Conservation (phyloP, 1,139 yeast genomes). For the Kodamaea arcana region DNA sequence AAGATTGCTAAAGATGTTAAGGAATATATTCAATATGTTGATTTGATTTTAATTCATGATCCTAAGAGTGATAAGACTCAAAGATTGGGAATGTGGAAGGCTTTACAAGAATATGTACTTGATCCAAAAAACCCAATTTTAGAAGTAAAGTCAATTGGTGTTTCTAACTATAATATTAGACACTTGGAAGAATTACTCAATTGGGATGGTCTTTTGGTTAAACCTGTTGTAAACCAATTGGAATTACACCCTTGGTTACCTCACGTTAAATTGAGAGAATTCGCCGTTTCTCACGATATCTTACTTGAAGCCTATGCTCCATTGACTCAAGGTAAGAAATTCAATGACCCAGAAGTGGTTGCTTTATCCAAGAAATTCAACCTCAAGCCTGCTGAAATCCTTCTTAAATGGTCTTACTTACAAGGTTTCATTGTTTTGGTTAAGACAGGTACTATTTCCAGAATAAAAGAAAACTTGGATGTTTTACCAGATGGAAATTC, state of each 20-base stretch:
- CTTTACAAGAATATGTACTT: constrained; percentile 33
- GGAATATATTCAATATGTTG: constrained; percentile 25
- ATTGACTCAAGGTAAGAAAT: constrained; percentile 55
- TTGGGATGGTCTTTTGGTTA: constrained; percentile 32
- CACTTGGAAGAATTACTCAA: constrained; percentile 35
- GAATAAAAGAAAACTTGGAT: constrained; percentile 38
- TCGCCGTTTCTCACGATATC: constrained; percentile 35
- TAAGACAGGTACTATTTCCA: constrained; percentile 52
- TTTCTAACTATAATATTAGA: constrained; percentile 17
- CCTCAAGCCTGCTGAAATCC: constrained; percentile 24
- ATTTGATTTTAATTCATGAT: constrained; percentile 6
- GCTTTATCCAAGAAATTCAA: constrained; percentile 23
- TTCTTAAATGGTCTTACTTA: constrained; percentile 36
- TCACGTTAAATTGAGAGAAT: constrained; percentile 33
- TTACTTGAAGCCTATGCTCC: constrained; percentile 69
- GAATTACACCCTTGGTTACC: constrained; percentile 49
- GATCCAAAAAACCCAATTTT: constrained; percentile 26
- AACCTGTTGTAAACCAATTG: constrained; percentile 42
- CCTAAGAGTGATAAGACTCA: constrained; percentile 21
- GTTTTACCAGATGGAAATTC: constrained; percentile 25
- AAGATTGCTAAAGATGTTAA: constrained; percentile 24
- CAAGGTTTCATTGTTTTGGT: constrained; percentile 72
- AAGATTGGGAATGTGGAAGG: constrained; percentile 38
- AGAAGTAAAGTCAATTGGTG: constrained; percentile 22
- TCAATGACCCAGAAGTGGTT: constrained; percentile 47